Evolutionary conservation across 805 yeast species (phyloP), one percentile per base, ranked within the genome.

Genomic region (Hanseniaspora nectarophila): DNA sequence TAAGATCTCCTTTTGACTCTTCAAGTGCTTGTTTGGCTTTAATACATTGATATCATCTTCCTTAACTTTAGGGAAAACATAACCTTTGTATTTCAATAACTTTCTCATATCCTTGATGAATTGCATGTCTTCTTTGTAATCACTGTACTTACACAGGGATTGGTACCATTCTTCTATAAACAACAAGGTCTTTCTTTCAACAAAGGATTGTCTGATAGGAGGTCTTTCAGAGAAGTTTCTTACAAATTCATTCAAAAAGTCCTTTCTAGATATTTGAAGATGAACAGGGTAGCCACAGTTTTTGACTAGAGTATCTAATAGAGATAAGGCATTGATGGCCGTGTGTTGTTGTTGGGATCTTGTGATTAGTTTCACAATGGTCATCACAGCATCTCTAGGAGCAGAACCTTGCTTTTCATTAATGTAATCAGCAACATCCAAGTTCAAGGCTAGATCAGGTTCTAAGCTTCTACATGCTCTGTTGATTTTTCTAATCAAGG

Each of bases 201-300:
- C 81, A 57, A 88, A 75, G 18, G 90, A 73, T 67, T 85, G 87
- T 35, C 89, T 77, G 56, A 82, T 69, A 3, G 97, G 95, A 1
- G 98, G 97, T 61, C 86, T 78, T 63, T 89, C 97, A 1, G 97
- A 97, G 69, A 92, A 92, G 64, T 86, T 71, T 61, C 86, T 84
- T 23, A 92, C 98, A 61, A 92, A 74, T 63, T 87, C 95, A 64
- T 92, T 92, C 61, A 92, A 73, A 60, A 92, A 92, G 65, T 90
- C 97, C 67, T 92, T 89, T 55, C 97, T 77, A 3, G 95, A 85
- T 50, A 92, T 86, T 68, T 92, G 98, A 45, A 92, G 73, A 58
- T 92, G 98, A 69, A 92, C 79, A 7, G 98, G 97, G 66, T 90
- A 92, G 5, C 97, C 98, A 70, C 99, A 92, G 70, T 92, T 92